Evolutionary conservation across 176 grass and related monocot species (phyloP).

Genomic region (Aegilops speltoides): DNA sequence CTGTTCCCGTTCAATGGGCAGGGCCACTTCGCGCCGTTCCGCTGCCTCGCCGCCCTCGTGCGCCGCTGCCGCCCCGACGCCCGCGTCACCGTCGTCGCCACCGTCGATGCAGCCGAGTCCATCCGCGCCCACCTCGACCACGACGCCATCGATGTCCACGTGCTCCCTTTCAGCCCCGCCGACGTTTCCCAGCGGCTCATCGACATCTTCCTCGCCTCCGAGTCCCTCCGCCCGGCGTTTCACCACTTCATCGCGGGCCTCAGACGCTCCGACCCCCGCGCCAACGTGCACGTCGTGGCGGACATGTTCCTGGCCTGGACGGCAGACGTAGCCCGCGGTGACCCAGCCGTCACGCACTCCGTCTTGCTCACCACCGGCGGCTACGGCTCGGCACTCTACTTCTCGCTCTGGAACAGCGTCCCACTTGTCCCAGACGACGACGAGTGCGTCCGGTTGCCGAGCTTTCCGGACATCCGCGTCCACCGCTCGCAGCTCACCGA

Average conservation of each 20-base stretch:
- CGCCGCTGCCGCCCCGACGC: not conserved
- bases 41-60: conserved; percentile 21
- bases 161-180: conserved; percentile 15
- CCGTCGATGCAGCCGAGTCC: not conserved
- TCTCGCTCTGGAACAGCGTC: conserved; percentile 39
- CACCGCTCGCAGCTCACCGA: conserved; percentile 35
- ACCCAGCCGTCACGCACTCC: conserved; percentile 16
- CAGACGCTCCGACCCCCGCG: not conserved
- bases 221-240: conserved; percentile 40
- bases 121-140: not conserved
- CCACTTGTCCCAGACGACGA: conserved; percentile 12
- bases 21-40: conserved; percentile 43
- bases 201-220: conserved; percentile 40
- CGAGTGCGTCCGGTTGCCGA: not conserved
- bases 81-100: conserved; percentile 24
- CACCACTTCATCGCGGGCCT: conserved; percentile 23
- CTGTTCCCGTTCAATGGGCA: conserved; percentile 46
- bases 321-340: conserved; percentile 19
- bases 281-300: not conserved
- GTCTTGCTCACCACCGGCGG: conserved; percentile 41
- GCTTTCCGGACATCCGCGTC: conserved; percentile 17
- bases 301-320: conserved; percentile 49
- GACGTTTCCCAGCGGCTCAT: conserved; percentile 2
- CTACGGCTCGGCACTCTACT: conserved; percentile 34
- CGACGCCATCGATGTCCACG: conserved; percentile 16